Evolutionary conservation across 352 stramenopile genomes (phyloP).

Genomic region (Aphanomyces stellatus): DNA sequence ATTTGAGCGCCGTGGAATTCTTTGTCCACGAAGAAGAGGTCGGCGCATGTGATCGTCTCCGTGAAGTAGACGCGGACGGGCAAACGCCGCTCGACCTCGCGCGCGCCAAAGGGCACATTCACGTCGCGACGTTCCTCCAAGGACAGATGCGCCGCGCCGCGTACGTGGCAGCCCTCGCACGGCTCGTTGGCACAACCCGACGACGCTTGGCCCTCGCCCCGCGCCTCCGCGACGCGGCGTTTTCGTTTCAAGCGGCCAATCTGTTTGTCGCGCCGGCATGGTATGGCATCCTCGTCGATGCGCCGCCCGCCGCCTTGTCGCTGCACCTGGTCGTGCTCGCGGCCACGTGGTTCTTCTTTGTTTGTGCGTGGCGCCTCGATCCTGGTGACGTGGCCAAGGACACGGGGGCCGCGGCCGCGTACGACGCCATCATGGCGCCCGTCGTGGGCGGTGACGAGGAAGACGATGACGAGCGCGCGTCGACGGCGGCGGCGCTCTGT

Average conservation of each 20-base stretch:
- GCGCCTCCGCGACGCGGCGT: conserved; percentile 32
- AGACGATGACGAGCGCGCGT: conserved; percentile 17
- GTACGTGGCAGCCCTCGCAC: conserved; percentile 25
- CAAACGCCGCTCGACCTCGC: conserved; percentile 56
- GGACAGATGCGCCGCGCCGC: conserved; percentile 41
- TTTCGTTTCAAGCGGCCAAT: conserved; percentile 61
- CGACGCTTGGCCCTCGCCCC: background rate
- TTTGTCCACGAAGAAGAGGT: conserved; percentile 71
- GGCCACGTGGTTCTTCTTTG: conserved; percentile 59
- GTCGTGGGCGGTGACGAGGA: conserved; percentile 26
- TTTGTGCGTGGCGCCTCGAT: conserved; percentile 42
- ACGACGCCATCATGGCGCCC: conserved; percentile 48
- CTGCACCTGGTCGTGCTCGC: conserved; percentile 51
- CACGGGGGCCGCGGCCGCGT: conserved; percentile 32
- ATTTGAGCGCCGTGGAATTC: conserved; percentile 63
- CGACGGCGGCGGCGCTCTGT: conserved; percentile 51
- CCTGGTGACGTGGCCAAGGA: conserved; percentile 42
- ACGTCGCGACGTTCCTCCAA: conserved; percentile 46
- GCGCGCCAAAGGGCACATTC: conserved; percentile 41
- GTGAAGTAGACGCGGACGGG: conserved; percentile 43
- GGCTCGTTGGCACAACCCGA: background rate
- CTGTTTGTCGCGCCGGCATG: conserved; percentile 30
- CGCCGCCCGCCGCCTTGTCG: conserved; percentile 43
- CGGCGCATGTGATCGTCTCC: conserved; percentile 34
- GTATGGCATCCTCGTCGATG: conserved; percentile 44